Base-by-base conservation (phyloP, 208 protist species). In the Trypanosoma theileri region DNA sequence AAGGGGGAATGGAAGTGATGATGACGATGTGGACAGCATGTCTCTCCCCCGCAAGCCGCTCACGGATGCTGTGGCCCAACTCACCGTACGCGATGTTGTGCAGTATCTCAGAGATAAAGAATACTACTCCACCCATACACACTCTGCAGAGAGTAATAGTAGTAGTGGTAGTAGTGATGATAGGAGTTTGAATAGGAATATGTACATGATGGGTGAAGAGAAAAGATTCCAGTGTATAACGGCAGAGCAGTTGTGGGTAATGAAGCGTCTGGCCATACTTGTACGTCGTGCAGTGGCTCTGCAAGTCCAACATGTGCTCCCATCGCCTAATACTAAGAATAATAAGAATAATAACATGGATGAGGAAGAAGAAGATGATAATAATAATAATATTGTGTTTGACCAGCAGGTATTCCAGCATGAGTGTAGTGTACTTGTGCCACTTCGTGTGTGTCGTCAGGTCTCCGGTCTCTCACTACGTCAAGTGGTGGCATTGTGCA, bases 391-490 rank as follows among this genome's bases (percentile, higher is more conserved):
- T 53, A 41, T 31, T 55, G 48, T 45, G 9, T 31, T 55, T 17
- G 53, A 56, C 2, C n/a, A 54, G 3, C 56, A 63, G 45, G 26
- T 53, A 11, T 75, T 75, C 69, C 53, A 16, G 10, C 69, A 75
- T 42, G 69, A 69, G 11, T 68, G 19, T 28, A 35, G 19, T n/a
- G 69, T 75, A 19, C 45, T 75, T 44, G 62, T 75, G 3, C 69
- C 69, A 22, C 4, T 75, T 17, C 14, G 56, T 44, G 19, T 75
- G 10, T 75, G 69, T 40, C 61, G 61, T 26, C 16, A 35, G 1
- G 59, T 69, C 31, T 14, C 21, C 1, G 56, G 55, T n/a, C 14
- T 69, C 9, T 68, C 69, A 51, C 28, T 75, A 21, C 51, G 69
- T 13, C 54, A 69, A 58, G 56, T 75, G 1, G 35, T 75, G 35